These are phyloP conservation scores for Ophiostoma himal-ulmi DNA, from an alignment of 2,329 filamentous ascomycete genomes.

Conservation along the genomic window DNA sequence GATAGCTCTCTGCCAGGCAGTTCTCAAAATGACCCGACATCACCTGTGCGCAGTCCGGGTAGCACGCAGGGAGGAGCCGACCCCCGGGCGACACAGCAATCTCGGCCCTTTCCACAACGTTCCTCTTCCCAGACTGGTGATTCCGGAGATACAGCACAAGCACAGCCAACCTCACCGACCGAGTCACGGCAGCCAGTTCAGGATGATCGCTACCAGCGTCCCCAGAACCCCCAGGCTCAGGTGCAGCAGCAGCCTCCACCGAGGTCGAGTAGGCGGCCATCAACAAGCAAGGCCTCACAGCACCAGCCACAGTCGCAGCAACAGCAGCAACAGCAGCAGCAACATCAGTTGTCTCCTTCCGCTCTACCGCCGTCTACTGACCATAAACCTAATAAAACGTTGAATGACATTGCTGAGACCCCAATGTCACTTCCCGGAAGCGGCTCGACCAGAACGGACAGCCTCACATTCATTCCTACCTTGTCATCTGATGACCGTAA, in stretches of 20 bases:
- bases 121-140: conserved; percentile 50
- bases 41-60: neutral
- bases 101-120: conserved; percentile 45
- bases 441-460: conserved; percentile 63
- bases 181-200: conserved; percentile 29
- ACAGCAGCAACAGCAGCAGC: conserved; percentile 30
- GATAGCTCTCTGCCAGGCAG: neutral
- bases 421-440: conserved; percentile 65
- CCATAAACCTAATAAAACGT: neutral
- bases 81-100: conserved; percentile 23
- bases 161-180: neutral
- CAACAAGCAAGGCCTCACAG: conserved; percentile 16
- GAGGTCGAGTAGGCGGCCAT: conserved; percentile 32
- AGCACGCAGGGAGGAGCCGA: conserved; percentile 7
- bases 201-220: conserved; percentile 24
- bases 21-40: neutral
- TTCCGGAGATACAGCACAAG: conserved; percentile 38
- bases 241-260: conserved; percentile 29
- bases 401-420: conserved; percentile 33
- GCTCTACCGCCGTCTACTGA: neutral
- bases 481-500: conserved; percentile 64
- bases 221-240: conserved; percentile 20
- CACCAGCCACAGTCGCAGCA: conserved; percentile 34
- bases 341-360: neutral
- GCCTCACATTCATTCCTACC: conserved; percentile 73